A percentile compares a stretch with the other conserved stretches of the same genome.
Conservation (phyloP, 345 rosid genomes). For the Linum tenue region DNA sequence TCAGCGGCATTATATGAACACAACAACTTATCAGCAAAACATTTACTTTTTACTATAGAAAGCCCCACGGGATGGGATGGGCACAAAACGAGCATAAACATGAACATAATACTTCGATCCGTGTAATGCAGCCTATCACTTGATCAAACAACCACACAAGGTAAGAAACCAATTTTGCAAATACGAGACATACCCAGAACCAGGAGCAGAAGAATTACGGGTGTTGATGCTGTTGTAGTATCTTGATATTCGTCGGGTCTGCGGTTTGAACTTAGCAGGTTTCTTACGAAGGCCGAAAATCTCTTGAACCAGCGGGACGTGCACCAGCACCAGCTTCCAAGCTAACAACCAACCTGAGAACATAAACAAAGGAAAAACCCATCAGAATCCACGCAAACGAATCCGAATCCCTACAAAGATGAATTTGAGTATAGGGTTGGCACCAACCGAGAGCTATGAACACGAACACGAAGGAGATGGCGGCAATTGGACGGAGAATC, state of each 20-base stretch:
- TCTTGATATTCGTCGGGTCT: slow-evolving; percentile 36
- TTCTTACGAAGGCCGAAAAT: slow-evolving; percentile 65
- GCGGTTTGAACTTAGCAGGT: slow-evolving; percentile 41
- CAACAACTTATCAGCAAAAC: too few relatives aligned
- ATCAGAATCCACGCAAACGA: background rate
- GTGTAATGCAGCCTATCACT: too few relatives aligned
- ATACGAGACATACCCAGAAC: too few relatives aligned
- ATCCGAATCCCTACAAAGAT: background rate
- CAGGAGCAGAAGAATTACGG: background rate
- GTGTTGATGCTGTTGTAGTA: slow-evolving; percentile 28
- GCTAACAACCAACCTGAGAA: slow-evolving; percentile 72
- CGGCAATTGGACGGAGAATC: slow-evolving; percentile 49
- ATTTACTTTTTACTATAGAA: too few relatives aligned
- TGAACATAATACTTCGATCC: too few relatives aligned
- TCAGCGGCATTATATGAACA: too few relatives aligned
- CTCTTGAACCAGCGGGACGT: slow-evolving; percentile 81
- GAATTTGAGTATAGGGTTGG: background rate
- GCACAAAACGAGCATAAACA: too few relatives aligned
- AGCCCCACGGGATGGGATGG: too few relatives aligned
- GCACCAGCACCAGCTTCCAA: slow-evolving; percentile 80
- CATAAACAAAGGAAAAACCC: background rate
- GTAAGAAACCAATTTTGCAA: too few relatives aligned
- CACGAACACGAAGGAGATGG: slow-evolving; percentile 44
- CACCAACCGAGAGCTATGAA: slow-evolving; percentile 42
- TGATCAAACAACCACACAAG: too few relatives aligned